Base-by-base conservation (phyloP, 371 early-diverging fungal genomes). In the Syncephalastrum sp. region DNA sequence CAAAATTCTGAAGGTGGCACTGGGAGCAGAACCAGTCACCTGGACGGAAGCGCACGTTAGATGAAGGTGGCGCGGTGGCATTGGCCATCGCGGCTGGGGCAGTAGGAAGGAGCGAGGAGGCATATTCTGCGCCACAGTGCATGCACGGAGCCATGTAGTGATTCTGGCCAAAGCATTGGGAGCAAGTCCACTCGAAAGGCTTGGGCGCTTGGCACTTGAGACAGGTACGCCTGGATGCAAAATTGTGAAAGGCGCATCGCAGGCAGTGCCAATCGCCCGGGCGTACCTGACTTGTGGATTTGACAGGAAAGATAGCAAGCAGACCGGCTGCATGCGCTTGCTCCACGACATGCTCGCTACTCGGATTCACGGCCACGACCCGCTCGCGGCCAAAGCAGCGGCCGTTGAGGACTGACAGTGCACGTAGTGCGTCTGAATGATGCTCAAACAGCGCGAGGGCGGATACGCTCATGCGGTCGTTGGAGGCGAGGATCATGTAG, bases 211-310 rank as follows among this genome's bases (percentile, higher is more conserved):
- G 38, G 38, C 38, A 33, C 12, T 33, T 33, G 38, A 33, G 38
- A 33, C 38, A 33, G 38, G 68, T 70, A 17, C 79, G 68, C 16
- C 92, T 64, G 4, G 84, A 82, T 5, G 91, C 87, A 67, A 88
- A 92, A 67, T 92, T 92, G 62, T 87, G 85, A 57, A 86, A 86
- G 24, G 76, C 75, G 63, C 92, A 92, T 44, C 77, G 75, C 54
- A 81, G 72, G 62, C 92, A 92, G 19, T 84, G 72, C 92, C 92
- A 92, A 57, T 90, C 92, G 1, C 90, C 90, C 10, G 88, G 86
- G 14, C 86, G 78, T 6, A 47, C 14, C 19, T 75, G 68, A 6
- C 64, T 64, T 50, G 75, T 79, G 43, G 72, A 59, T 56, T 76
- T 74, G n/a, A 72, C 47, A n/a, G 86, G 85, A 63, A 88, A 87